Evolutionary conservation across 805 yeast genomes (phyloP).

Genomic region (Candida lessepsii): DNA sequence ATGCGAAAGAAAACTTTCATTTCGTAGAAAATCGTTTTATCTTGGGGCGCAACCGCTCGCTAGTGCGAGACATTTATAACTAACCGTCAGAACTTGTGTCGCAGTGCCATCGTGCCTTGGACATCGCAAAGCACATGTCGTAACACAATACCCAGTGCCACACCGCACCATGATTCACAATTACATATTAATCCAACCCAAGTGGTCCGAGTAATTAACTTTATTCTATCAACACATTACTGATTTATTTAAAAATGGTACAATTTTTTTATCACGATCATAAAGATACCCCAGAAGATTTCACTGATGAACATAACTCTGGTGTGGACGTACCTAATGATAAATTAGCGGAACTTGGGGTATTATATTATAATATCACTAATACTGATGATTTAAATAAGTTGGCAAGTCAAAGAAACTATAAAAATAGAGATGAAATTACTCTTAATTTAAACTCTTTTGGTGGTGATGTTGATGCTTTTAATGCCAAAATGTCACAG

Average conservation of each 20-base stretch:
- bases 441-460: constrained; percentile 58
- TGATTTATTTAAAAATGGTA: constrained; percentile 11
- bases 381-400: constrained; percentile 55
- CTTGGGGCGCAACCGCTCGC: too few relatives aligned
- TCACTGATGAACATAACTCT: constrained; percentile 70
- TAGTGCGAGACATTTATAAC: too few relatives aligned
- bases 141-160: too few relatives aligned
- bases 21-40: too few relatives aligned
- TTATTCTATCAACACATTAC: too few relatives aligned
- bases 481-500: constrained; percentile 60
- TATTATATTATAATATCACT: constrained; percentile 55
- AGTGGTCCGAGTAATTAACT: too few relatives aligned
- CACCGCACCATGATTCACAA: too few relatives aligned
- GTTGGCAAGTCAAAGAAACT: constrained; percentile 67
- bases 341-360: constrained; percentile 61
- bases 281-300: constrained; percentile 49
- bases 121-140: too few relatives aligned
- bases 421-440: constrained; percentile 78
- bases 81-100: too few relatives aligned
- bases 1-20: too few relatives aligned
- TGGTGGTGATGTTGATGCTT: constrained; percentile 53
- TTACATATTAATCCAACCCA: too few relatives aligned
- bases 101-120: too few relatives aligned
- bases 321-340: constrained; percentile 56
- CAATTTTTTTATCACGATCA: constrained; percentile 62